phyloP scores from a whole-genome alignment of 1,139 yeast species.

The Protomyces gravidus region DNA sequence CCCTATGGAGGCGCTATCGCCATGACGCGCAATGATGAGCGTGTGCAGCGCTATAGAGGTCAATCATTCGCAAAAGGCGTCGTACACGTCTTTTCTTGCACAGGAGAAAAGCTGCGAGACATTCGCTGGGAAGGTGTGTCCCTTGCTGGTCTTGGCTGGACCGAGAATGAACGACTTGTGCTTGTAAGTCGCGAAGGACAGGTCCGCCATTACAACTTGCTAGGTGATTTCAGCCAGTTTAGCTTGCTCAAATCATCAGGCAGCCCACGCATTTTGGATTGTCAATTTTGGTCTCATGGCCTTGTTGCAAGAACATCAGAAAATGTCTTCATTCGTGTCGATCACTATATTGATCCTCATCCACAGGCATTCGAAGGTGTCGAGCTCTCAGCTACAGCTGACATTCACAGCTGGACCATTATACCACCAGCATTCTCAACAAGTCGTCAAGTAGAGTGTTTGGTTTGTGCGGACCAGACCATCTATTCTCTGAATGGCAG shows the following conservation, averaged over 20 bases:
- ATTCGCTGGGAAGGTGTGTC: slow-evolving; percentile 49
- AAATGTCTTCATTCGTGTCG: slow-evolving; percentile 42
- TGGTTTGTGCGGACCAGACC: slow-evolving; percentile 37
- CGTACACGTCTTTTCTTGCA: slow-evolving; percentile 32
- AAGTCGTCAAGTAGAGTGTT: slow-evolving; percentile 41
- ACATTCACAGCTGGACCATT: slow-evolving; percentile 40
- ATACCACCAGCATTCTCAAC: slow-evolving; percentile 39
- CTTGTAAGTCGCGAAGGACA: slow-evolving; percentile 60
- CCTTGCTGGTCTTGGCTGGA: slow-evolving; percentile 57
- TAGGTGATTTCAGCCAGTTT: slow-evolving; percentile 60
- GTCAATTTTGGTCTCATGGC: slow-evolving; percentile 43
- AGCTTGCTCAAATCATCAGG: slow-evolving; percentile 42
- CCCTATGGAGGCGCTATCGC: slow-evolving; percentile 31
- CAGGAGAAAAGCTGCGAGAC: slow-evolving; percentile 19
- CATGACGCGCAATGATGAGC: slow-evolving; percentile 35
- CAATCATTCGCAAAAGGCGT: slow-evolving; percentile 32
- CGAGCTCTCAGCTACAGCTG: slow-evolving; percentile 31
- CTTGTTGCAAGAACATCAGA: slow-evolving; percentile 43
- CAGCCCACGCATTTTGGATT: slow-evolving; percentile 43
- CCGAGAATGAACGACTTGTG: slow-evolving; percentile 54
- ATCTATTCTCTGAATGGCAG: slow-evolving; percentile 37
- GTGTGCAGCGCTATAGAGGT: slow-evolving; percentile 37
- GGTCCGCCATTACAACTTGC: slow-evolving; percentile 66
- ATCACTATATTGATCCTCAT: slow-evolving; percentile 40
- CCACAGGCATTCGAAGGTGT: slow-evolving; percentile 36